Evolutionary conservation across 768 basidiomycete genomes (phyloP).

Genomic region (Daedalea quercina): DNA sequence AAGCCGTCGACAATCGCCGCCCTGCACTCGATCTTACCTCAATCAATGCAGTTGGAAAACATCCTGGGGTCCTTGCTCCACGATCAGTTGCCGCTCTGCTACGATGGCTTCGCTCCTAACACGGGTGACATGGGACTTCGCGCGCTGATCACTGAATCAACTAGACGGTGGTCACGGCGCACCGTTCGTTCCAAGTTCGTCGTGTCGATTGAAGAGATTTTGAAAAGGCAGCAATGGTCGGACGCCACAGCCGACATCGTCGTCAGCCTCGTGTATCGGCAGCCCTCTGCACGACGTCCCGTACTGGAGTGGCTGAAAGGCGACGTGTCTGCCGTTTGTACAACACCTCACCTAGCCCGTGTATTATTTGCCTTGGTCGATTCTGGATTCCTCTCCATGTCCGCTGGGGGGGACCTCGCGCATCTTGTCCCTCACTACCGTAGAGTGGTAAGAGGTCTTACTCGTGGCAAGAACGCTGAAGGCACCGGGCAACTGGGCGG

Average conservation of each 20-base stretch:
- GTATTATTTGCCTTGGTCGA: constrained; percentile 17
- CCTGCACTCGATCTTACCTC: constrained; percentile 6
- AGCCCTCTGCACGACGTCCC: background rate
- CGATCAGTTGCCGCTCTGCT: constrained; percentile 24
- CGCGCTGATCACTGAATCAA: background rate
- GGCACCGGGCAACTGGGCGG: constrained; percentile 1
- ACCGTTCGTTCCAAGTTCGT: background rate
- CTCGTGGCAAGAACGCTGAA: background rate
- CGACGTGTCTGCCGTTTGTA: constrained; percentile 4
- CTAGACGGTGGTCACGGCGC: constrained; percentile 11
- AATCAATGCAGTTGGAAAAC: constrained; percentile 37
- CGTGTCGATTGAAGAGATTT: background rate
- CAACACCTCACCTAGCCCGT: constrained; percentile 12
- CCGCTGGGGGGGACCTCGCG: background rate
- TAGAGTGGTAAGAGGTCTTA: constrained; percentile 10
- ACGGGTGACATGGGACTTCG: background rate
- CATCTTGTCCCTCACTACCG: constrained; percentile 13
- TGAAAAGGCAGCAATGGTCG: constrained; percentile 6
- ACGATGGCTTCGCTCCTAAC: constrained; percentile 17
- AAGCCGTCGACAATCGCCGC: background rate
- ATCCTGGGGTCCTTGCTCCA: constrained; percentile 38
- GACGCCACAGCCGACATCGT: constrained; percentile 15
- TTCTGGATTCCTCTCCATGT: background rate
- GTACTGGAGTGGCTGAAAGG: constrained; percentile 17
- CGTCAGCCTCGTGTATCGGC: constrained; percentile 13